Base-by-base conservation (phyloP, 345 rosid genomes). In the Bretschneidera sinensis region DNA sequence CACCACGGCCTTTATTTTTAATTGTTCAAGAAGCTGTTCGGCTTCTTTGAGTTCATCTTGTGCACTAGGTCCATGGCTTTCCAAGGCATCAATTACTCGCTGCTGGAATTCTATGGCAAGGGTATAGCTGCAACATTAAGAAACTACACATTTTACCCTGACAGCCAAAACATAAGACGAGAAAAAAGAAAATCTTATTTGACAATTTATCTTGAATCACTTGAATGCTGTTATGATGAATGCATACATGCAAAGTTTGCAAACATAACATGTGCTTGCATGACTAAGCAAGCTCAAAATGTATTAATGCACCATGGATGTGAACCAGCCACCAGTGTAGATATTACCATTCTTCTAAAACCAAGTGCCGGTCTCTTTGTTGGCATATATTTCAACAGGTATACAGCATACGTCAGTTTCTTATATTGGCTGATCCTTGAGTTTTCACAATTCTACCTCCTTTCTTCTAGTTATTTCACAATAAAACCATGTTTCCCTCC, bases 21-120 rank as follows among this genome's bases (percentile, higher is more conserved):
- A 60, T 49, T 89, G 81, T 70, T 82, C 82, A 15, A 89, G 83
- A 55, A 78, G 60, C 56, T 61, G 75, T 17, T 31, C 70, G 9
- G 90, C 91, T 63, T 84, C 97, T 61, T 48, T 69, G 55, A 90
- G 82, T 68, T 87, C 96, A 18, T 79, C 88, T 71, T 72, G 61
- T 48, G 80, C 89, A 59, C 78, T 79, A 7, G 76, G 72, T 61
- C 97, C 92, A 63, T 87, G 97, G 72, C 85, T 74, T 48, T 86
- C 88, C 99, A 90, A 90, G 60, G 87, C 90, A 71, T 81, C 81
- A 33, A 90, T 61, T 25, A 65, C 99, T 64, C 54, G 77, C 75
- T 79, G 88, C 77, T 92, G 98, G 74, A 89, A 89, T 59, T 85
- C 92, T 43, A 89, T 78, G 11, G 97, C 96, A 10, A 87, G 81